phyloP scores from a whole-genome alignment of 768 basidiomycete species.

The Russula compacta region DNA sequence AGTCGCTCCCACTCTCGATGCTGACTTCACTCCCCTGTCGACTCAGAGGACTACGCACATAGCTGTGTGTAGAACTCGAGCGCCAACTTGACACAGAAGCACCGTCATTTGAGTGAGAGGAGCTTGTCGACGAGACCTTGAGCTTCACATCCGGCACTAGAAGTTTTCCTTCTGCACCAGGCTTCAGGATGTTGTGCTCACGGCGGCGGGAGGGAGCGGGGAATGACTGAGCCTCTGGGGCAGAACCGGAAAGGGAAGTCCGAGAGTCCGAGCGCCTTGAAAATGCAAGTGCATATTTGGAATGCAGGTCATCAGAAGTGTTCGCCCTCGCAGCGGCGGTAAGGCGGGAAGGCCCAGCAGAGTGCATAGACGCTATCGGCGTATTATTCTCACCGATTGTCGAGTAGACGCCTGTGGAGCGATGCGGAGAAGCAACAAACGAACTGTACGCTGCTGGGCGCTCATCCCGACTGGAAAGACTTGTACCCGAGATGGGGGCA shows the following conservation, averaged over 20 bases:
- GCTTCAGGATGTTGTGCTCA: constrained; percentile 48
- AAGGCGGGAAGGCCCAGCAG: constrained; percentile 21
- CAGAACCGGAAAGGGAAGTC: constrained; percentile 27
- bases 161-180: constrained; percentile 55
- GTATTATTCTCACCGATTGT: constrained; percentile 31
- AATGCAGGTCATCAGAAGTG: constrained; percentile 38
- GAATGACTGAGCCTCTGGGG: constrained; percentile 29
- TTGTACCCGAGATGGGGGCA: constrained; percentile 16
- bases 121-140: constrained; percentile 29
- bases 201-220: constrained; percentile 31
- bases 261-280: constrained; percentile 47
- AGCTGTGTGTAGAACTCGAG: constrained; percentile 19
- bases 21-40: constrained; percentile 35
- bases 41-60: constrained; percentile 33
- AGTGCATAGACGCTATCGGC: constrained; percentile 7
- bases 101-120: constrained; percentile 19
- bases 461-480: constrained; percentile 26
- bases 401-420: constrained; percentile 40
- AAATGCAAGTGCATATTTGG: constrained; percentile 48
- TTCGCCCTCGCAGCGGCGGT: constrained; percentile 24
- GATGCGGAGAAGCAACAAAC: constrained; percentile 44
- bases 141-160: constrained; percentile 41
- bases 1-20: constrained; percentile 26
- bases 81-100: constrained; percentile 22
- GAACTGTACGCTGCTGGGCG: constrained; percentile 35